Conservation (phyloP, 208 protist species). For the Naegleria fowleri region DNA sequence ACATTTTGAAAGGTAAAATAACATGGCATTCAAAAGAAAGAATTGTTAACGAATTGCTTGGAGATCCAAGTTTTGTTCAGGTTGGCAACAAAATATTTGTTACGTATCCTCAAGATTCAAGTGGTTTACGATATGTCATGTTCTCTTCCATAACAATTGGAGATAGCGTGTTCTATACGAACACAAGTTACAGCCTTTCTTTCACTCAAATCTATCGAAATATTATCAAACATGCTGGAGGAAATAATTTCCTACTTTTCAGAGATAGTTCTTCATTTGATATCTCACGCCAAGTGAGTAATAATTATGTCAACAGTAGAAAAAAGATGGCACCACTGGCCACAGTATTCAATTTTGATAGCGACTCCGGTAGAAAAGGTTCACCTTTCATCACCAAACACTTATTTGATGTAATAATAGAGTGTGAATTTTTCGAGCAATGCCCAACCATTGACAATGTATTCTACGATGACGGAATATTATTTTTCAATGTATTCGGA, state of each 20-base stretch:
- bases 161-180: neutral
- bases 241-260: neutral
- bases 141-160: neutral
- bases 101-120: neutral
- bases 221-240: neutral
- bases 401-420: neutral
- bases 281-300: neutral
- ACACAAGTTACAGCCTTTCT: neutral
- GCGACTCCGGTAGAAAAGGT: neutral
- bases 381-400: neutral
- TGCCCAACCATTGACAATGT: neutral
- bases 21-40: neutral
- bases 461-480: neutral
- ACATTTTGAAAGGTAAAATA: neutral
- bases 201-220: neutral
- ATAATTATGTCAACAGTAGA: neutral
- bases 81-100: neutral
- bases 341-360: neutral
- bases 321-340: neutral
- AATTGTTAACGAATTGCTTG: neutral
- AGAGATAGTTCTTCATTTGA: neutral
- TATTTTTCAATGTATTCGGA: neutral
- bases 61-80: neutral
- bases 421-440: neutral
- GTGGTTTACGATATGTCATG: neutral